phyloP scores from a whole-genome alignment of 106 monocot species.

The Acorus calamus region DNA sequence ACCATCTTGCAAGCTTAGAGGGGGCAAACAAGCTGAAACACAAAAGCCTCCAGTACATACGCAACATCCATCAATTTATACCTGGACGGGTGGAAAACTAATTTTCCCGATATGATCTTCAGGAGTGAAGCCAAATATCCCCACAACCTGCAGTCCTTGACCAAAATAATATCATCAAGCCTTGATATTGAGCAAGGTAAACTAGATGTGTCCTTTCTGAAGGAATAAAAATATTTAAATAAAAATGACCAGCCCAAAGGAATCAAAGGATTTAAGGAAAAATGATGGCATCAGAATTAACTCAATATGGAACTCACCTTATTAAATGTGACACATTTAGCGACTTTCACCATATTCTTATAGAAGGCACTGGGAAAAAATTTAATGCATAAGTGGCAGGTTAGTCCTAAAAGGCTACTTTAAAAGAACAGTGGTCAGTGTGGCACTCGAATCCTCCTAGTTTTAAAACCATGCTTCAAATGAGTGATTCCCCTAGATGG shows the following conservation, averaged over 20 bases:
- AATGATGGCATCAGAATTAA: neutral
- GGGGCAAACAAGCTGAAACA: too few species aligned
- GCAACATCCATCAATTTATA: constrained; percentile 1
- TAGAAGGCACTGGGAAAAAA: constrained; percentile 58
- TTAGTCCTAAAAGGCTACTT: too few species aligned
- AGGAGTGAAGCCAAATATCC: constrained; percentile 90
- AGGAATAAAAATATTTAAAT: too few species aligned
- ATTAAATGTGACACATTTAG: constrained; percentile 96
- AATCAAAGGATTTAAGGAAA: neutral
- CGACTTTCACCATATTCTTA: constrained; percentile 89
- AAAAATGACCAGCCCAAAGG: neutral
- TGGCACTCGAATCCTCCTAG: too few species aligned
- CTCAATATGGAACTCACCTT: constrained; percentile 35
- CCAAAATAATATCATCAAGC: neutral
- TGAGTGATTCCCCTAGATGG: too few species aligned
- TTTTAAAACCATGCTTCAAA: too few species aligned
- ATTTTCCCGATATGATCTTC: constrained; percentile 98
- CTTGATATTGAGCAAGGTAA: neutral
- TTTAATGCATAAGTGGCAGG: constrained; percentile 4
- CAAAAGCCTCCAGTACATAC: too few species aligned
- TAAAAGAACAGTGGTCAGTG: too few species aligned
- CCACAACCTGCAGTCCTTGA: constrained; percentile 47
- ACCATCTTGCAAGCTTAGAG: too few species aligned
- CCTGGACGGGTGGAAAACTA: constrained; percentile 91
- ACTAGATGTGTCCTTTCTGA: neutral